phyloP scores from a whole-genome alignment of 2,329 filamentous ascomycete genomes.

The Colletotrichum scovillei region DNA sequence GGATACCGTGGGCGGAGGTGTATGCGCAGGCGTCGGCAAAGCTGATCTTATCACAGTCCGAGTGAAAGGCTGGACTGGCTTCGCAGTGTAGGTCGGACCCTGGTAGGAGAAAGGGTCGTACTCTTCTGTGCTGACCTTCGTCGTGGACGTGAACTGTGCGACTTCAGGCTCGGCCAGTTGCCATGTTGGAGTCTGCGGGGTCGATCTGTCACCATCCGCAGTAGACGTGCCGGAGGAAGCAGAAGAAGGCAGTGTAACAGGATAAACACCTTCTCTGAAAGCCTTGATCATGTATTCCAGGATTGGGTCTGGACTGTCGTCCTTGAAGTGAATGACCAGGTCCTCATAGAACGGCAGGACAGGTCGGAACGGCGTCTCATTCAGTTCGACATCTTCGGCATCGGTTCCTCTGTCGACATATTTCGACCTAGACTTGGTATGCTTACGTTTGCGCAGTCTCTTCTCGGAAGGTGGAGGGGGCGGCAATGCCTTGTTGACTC shows the following conservation, averaged over 20 bases:
- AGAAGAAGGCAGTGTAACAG: constrained; percentile 36
- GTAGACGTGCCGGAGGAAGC: constrained; percentile 2
- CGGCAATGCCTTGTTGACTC: constrained; percentile 44
- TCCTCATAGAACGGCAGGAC: constrained; percentile 67
- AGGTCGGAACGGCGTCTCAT: constrained; percentile 48
- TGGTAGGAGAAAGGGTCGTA: constrained; percentile 60
- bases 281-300: constrained; percentile 60
- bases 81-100: not conserved
- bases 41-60: constrained; percentile 42
- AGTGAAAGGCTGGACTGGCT: not conserved
- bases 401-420: constrained; percentile 42
- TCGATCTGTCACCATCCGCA: constrained; percentile 20
- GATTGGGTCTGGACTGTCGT: constrained; percentile 52
- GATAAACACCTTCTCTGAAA: constrained; percentile 54
- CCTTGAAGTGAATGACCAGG: constrained; percentile 65
- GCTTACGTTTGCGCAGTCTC: constrained; percentile 34
- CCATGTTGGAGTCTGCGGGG: constrained; percentile 12
- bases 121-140: constrained; percentile 45
- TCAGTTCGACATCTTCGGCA: constrained; percentile 41
- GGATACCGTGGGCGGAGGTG: constrained; percentile 49
- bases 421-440: constrained; percentile 38
- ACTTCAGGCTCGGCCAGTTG: constrained; percentile 13
- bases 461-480: constrained; percentile 35
- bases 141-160: constrained; percentile 9
- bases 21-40: constrained; percentile 57